Evolutionary conservation across 2,329 filamentous ascomycete genomes (phyloP).

Genomic region (Chaetomium strumarium): DNA sequence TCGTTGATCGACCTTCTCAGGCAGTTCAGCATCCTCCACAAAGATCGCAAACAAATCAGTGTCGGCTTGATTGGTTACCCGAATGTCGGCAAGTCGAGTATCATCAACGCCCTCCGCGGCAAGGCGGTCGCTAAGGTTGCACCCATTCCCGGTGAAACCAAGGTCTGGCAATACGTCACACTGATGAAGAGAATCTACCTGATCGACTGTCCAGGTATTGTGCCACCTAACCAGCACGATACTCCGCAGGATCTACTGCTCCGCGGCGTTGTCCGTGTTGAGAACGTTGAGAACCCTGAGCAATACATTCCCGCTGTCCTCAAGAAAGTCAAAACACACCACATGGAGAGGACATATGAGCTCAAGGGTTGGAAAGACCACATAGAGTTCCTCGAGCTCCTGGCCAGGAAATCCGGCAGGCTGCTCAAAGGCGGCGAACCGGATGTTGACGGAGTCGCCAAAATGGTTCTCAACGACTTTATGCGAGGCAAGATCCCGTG

Average conservation of each 20-base stretch:
- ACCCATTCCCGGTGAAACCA: conserved; percentile 85
- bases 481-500: conserved; percentile 92
- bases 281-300: conserved; percentile 93
- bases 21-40: conserved; percentile 87
- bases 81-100: conserved; percentile 92
- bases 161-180: conserved; percentile 97
- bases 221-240: conserved; percentile 80
- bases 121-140: conserved; percentile 93
- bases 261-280: conserved; percentile 84
- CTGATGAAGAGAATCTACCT: conserved; percentile 85
- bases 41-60: conserved; percentile 87
- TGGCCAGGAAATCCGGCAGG: conserved; percentile 81
- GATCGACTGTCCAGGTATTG: conserved; percentile 95
- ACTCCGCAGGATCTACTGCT: conserved; percentile 83
- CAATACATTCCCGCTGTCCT: conserved; percentile 89
- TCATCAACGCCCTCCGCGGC: conserved; percentile 92
- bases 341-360: conserved; percentile 90
- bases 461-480: conserved; percentile 96
- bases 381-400: conserved; percentile 76
- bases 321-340: conserved; percentile 71
- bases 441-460: conserved; percentile 89
- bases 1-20: conserved; percentile 85
- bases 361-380: conserved; percentile 71
- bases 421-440: conserved; percentile 89
- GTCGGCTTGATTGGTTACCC: conserved; percentile 75